phyloP scores from a whole-genome alignment of 179 eudicot species.

The Silene vulgaris region DNA sequence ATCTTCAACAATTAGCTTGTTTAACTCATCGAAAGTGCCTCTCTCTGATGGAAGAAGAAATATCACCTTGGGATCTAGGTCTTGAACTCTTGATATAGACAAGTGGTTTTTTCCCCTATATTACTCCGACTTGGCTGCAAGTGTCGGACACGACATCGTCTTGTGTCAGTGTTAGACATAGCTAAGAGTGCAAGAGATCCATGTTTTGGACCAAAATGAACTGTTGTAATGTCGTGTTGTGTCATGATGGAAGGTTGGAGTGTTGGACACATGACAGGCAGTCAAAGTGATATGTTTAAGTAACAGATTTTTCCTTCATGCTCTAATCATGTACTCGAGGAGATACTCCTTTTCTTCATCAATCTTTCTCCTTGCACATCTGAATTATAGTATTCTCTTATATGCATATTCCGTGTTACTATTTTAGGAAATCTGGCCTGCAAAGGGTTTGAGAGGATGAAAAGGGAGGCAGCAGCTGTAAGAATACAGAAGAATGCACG shows the following conservation, averaged over 20 bases:
- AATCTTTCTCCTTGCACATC: background rate
- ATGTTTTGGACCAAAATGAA: too few relatives aligned
- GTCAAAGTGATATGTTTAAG: too few relatives aligned
- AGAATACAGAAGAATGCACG: constrained; percentile 60
- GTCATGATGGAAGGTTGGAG: too few relatives aligned
- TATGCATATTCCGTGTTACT: constrained; percentile 15
- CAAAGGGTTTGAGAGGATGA: constrained; percentile 47
- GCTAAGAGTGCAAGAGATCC: too few relatives aligned
- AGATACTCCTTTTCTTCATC: background rate
- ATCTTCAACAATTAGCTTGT: background rate
- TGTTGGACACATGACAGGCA: too few relatives aligned
- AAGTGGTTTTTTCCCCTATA: too few relatives aligned
- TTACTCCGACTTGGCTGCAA: too few relatives aligned
- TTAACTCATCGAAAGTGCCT: background rate
- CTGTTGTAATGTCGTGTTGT: too few relatives aligned
- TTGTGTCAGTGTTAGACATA: too few relatives aligned
- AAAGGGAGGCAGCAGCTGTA: constrained; percentile 68
- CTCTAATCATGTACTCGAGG: background rate
- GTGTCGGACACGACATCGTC: too few relatives aligned
- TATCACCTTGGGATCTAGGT: constrained; percentile 6
- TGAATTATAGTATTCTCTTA: background rate
- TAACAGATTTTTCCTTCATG: background rate
- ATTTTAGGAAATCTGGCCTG: constrained; percentile 63
- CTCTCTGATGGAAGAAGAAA: background rate
- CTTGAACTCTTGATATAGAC: background rate